Conservation (phyloP, 2,329 filamentous ascomycete genomes). For the Grosmannia clavigera region DNA sequence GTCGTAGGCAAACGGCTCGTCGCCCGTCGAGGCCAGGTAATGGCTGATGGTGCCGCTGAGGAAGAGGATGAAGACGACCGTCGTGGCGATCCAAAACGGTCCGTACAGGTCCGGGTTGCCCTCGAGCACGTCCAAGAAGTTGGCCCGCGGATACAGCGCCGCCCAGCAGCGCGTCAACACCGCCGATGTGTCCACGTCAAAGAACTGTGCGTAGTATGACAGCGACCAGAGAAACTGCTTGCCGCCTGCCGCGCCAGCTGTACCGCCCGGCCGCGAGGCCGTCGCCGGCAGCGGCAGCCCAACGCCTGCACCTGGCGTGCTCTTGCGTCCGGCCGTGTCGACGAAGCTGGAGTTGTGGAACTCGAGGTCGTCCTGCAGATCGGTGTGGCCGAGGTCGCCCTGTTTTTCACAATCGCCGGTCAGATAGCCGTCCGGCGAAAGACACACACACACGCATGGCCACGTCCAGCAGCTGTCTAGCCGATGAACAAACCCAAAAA, state of each 20-base stretch:
- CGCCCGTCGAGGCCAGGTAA: constrained; percentile 60
- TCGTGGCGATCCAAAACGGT: constrained; percentile 97
- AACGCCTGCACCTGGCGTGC: constrained; percentile 29
- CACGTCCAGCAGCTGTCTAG: neutral
- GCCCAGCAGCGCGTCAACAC: constrained; percentile 79
- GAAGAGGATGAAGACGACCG: constrained; percentile 90
- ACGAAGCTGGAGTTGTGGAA: constrained; percentile 90
- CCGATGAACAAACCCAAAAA: neutral
- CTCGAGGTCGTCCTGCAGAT: constrained; percentile 97
- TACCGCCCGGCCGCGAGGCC: constrained; percentile 28
- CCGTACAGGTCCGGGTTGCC: constrained; percentile 96
- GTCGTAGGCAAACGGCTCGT: constrained; percentile 75
- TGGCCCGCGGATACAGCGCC: constrained; percentile 78
- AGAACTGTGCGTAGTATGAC: constrained; percentile 93
- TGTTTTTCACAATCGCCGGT: constrained; percentile 24
- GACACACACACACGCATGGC: neutral
- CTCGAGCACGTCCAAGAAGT: constrained; percentile 94
- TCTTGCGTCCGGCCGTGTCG: constrained; percentile 38
- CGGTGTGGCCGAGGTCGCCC: constrained; percentile 96
- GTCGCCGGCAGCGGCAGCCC: constrained; percentile 46
- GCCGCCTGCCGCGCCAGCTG: constrained; percentile 22
- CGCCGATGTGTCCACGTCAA: constrained; percentile 90
- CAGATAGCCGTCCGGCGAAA: constrained; percentile 5
- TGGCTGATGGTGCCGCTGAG: constrained; percentile 89
- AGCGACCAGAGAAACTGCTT: constrained; percentile 91